Evolutionary conservation across 2,329 filamentous ascomycete species (phyloP).

Genomic region (Trichophyton simii): DNA sequence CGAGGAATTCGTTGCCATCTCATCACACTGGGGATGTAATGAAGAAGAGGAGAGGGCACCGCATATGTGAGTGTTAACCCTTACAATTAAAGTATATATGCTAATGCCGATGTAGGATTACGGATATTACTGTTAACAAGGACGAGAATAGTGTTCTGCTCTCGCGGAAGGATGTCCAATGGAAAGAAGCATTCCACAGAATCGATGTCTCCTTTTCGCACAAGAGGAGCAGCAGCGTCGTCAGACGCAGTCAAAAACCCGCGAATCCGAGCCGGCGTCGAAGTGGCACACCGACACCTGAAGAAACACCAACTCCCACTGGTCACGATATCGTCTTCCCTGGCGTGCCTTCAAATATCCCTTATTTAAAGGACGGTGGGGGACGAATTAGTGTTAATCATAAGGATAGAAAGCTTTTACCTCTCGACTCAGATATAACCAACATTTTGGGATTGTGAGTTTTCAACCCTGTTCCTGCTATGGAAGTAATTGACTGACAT

Average conservation of each 20-base stretch:
- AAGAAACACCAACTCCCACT: neutral
- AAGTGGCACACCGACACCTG: neutral
- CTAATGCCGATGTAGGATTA: neutral
- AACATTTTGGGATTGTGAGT: neutral
- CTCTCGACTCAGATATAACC: neutral
- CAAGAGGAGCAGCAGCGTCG: neutral
- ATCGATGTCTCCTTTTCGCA: slow-evolving; percentile 13
- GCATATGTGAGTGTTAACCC: slow-evolving; percentile 11
- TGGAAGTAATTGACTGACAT: neutral
- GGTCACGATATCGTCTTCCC: neutral
- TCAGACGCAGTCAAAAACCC: neutral
- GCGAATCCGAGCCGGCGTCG: neutral
- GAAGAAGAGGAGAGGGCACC: slow-evolving; percentile 14
- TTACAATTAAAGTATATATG: neutral
- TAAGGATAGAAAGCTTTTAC: neutral
- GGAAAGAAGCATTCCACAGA: slow-evolving; percentile 14
- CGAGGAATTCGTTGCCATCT: slow-evolving; percentile 12
- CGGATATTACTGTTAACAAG: slow-evolving; percentile 5
- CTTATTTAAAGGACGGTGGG: neutral
- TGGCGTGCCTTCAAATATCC: neutral
- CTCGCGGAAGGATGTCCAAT: slow-evolving; percentile 6
- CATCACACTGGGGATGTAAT: slow-evolving; percentile 15
- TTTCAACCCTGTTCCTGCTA: neutral
- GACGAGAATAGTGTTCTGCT: slow-evolving; percentile 7
- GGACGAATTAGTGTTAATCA: neutral